Conservation (phyloP, 768 basidiomycete genomes). For the Pleurotus citrinopileatus region DNA sequence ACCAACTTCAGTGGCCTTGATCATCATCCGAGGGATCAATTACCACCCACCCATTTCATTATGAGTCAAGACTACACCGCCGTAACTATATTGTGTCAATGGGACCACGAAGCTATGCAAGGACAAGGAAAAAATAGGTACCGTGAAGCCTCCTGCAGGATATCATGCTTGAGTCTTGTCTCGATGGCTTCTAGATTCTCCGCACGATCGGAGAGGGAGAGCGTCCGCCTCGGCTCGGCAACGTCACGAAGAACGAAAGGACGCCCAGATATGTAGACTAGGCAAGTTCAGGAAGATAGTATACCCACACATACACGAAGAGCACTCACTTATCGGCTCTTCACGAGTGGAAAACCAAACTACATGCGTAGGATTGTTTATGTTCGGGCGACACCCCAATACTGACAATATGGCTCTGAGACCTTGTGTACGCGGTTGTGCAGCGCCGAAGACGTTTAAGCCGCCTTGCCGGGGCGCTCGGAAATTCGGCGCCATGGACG, state of each 20-base stretch:
- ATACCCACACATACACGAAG: constrained; percentile 4
- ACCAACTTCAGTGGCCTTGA: background rate
- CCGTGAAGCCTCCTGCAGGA: constrained; percentile 80
- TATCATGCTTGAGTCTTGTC: constrained; percentile 83
- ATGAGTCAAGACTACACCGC: constrained; percentile 89
- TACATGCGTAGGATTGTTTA: constrained; percentile 63
- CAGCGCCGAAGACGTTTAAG: constrained; percentile 92
- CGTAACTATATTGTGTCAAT: too few relatives aligned
- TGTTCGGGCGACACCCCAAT: constrained; percentile 70
- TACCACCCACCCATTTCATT: constrained; percentile 85
- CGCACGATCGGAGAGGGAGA: constrained; percentile 86
- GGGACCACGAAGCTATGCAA: too few relatives aligned
- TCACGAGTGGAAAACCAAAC: constrained; percentile 98
- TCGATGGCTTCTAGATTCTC: constrained; percentile 95
- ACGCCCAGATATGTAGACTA: constrained; percentile 86
- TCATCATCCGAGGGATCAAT: background rate
- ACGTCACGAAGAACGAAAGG: constrained; percentile 93
- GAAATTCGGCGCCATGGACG: constrained; percentile 95
- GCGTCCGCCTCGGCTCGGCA: constrained; percentile 73
- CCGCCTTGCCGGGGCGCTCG: constrained; percentile 74
- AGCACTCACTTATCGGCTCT: constrained; percentile 80
- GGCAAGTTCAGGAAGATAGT: background rate
- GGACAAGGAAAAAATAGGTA: too few relatives aligned
- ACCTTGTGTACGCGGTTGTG: constrained; percentile 92
- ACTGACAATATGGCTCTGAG: constrained; percentile 87